Conservation (phyloP, 2,329 filamentous ascomycete species). For the Aspergillus awamori region DNA sequence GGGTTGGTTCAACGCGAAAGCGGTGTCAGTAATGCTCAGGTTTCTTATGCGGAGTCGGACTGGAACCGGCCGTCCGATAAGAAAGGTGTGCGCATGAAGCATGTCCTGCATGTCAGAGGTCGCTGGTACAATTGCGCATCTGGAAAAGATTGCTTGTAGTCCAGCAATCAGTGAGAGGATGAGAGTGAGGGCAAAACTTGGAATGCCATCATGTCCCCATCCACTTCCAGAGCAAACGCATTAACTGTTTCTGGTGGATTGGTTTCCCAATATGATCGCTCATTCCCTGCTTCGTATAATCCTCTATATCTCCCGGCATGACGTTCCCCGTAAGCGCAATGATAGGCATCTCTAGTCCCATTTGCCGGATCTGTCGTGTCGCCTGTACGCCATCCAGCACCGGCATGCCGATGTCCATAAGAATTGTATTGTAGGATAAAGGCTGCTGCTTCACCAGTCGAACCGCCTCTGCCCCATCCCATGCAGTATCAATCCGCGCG, state of each 20-base stretch:
- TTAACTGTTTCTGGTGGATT: constrained; percentile 53
- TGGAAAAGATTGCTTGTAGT: background rate
- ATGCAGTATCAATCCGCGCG: constrained; percentile 45
- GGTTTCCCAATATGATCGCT: constrained; percentile 61
- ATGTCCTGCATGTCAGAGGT: background rate
- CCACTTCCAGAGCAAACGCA: constrained; percentile 48
- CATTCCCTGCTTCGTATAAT: constrained; percentile 58
- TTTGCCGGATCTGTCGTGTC: constrained; percentile 46
- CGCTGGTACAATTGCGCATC: background rate
- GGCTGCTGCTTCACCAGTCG: constrained; percentile 46
- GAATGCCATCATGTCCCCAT: constrained; percentile 24
- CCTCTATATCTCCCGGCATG: constrained; percentile 58
- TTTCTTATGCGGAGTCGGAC: no score
- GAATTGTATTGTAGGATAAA: constrained; percentile 46
- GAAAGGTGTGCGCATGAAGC: background rate
- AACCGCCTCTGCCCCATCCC: constrained; percentile 50
- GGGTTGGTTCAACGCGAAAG: background rate
- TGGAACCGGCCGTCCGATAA: background rate
- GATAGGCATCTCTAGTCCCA: constrained; percentile 50
- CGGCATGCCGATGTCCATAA: constrained; percentile 55
- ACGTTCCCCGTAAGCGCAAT: constrained; percentile 61
- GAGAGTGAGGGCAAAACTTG: background rate
- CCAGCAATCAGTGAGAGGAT: background rate
- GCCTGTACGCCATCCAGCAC: constrained; percentile 51
- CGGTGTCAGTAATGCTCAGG: background rate